These are phyloP conservation scores for Fusarium sororula DNA, from an alignment of 2,329 filamentous ascomycete genomes.

Conservation along the genomic window DNA sequence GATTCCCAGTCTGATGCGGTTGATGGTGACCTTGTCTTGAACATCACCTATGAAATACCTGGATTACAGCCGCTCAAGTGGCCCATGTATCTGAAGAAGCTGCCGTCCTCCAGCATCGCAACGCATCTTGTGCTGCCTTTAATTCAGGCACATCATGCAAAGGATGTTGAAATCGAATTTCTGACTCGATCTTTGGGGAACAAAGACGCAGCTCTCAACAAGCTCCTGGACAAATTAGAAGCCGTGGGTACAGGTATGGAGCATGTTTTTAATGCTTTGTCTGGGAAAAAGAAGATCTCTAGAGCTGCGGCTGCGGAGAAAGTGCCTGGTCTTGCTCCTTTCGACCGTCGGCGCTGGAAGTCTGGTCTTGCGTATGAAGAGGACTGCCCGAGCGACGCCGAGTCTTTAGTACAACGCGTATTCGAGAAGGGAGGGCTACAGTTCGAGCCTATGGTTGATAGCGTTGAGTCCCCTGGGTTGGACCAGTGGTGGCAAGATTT, in stretches of 20 bases:
- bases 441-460: constrained; percentile 41
- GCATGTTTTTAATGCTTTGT: constrained; percentile 61
- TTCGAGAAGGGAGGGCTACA: constrained; percentile 51
- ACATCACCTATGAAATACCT: constrained; percentile 69
- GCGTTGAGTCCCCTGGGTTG: constrained; percentile 48
- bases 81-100: constrained; percentile 66
- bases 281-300: constrained; percentile 57
- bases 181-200: constrained; percentile 55
- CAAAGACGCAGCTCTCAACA: constrained; percentile 62
- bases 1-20: constrained; percentile 45
- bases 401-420: constrained; percentile 52
- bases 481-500: constrained; percentile 62
- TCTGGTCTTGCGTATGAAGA: constrained; percentile 36
- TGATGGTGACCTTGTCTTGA: constrained; percentile 58
- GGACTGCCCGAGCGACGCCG: constrained; percentile 44
- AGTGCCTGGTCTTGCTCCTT: constrained; percentile 62
- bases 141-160: constrained; percentile 56
- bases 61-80: constrained; percentile 71
- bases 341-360: constrained; percentile 54
- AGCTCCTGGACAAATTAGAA: constrained; percentile 64
- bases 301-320: constrained; percentile 57
- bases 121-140: constrained; percentile 63
- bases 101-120: constrained; percentile 53
- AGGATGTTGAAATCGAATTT: constrained; percentile 52
- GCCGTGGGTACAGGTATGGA: constrained; percentile 61